A percentile compares a stretch with the other conserved stretches of the same genome.
These are phyloP conservation scores for Ascochyta clinopodiicola DNA, from an alignment of 2,329 filamentous ascomycete genomes.

Conservation along the genomic window DNA sequence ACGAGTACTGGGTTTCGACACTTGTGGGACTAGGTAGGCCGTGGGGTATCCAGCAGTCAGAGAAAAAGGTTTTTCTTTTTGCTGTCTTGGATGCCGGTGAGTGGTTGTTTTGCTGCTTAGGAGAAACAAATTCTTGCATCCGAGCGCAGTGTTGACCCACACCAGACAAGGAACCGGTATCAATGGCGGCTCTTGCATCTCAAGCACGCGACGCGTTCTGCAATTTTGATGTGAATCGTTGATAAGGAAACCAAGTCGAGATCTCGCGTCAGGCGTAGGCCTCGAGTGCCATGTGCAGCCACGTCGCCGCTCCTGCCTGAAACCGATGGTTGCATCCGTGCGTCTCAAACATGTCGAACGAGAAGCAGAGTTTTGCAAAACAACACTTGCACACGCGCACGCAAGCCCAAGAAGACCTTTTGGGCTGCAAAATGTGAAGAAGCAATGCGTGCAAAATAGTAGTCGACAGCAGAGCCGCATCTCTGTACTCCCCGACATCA, in stretches of 20 bases:
- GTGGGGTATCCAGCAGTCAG: neutral
- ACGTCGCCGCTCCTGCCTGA: neutral
- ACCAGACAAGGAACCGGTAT: neutral
- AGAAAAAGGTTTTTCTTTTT: neutral
- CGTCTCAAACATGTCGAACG: neutral
- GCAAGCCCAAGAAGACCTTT: neutral
- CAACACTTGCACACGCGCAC: neutral
- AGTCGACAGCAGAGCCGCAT: conserved; percentile 3
- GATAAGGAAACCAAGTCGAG: neutral
- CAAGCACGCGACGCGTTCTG: too few species aligned
- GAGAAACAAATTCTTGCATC: too few species aligned
- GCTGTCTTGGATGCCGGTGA: neutral
- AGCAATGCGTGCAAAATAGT: neutral
- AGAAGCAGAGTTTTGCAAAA: neutral
- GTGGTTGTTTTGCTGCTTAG: neutral
- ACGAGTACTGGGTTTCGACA: neutral
- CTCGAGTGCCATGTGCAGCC: neutral
- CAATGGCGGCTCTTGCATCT: neutral
- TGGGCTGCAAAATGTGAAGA: neutral
- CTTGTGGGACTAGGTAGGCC: conserved; percentile 3
- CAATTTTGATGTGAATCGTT: neutral
- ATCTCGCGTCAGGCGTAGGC: neutral
- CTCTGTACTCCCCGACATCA: neutral
- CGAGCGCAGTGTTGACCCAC: too few species aligned
- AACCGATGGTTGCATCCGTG: neutral